Conservation (phyloP, 1,139 yeast genomes). For the Geotrichum restrictum region DNA sequence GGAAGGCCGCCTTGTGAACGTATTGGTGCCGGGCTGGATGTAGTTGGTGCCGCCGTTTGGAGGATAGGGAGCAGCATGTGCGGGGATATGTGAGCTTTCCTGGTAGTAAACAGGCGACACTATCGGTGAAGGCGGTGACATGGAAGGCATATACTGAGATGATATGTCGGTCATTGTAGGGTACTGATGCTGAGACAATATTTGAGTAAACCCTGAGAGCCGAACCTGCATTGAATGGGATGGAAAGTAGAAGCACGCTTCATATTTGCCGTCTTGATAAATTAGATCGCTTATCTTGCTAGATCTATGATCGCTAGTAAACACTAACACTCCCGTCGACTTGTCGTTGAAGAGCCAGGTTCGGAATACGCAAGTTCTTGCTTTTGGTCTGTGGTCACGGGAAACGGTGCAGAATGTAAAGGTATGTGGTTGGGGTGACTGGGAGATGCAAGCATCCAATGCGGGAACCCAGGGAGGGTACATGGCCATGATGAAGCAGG, state of each 20-base stretch:
- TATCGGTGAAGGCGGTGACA: slow-evolving; percentile 12
- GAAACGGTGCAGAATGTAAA: slow-evolving; percentile 72
- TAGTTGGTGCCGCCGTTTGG: slow-evolving; percentile 4
- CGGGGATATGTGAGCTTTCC: neutral
- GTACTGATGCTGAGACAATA: slow-evolving; percentile 30
- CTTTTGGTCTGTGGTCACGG: slow-evolving; percentile 52
- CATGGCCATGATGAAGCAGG: slow-evolving; percentile 24
- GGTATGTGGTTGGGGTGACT: slow-evolving; percentile 35
- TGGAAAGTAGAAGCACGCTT: slow-evolving; percentile 72
- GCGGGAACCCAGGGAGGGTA: slow-evolving; percentile 35
- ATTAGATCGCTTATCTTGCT: slow-evolving; percentile 54
- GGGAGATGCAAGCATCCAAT: slow-evolving; percentile 27
- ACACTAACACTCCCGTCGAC: slow-evolving; percentile 61
- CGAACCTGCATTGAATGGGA: slow-evolving; percentile 63
- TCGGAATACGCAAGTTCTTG: slow-evolving; percentile 66
- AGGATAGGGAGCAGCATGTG: neutral
- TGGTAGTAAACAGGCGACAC: slow-evolving; percentile 12
- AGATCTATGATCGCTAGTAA: slow-evolving; percentile 71
- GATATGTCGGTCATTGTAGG: slow-evolving; percentile 17
- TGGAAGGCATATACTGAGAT: slow-evolving; percentile 3
- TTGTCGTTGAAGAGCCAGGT: slow-evolving; percentile 73
- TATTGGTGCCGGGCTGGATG: neutral
- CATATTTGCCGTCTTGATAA: slow-evolving; percentile 51
- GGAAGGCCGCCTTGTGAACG: neutral
- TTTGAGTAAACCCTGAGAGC: slow-evolving; percentile 60